Conservation (phyloP, 768 basidiomycete species). For the Phanerochaete carnosa region DNA sequence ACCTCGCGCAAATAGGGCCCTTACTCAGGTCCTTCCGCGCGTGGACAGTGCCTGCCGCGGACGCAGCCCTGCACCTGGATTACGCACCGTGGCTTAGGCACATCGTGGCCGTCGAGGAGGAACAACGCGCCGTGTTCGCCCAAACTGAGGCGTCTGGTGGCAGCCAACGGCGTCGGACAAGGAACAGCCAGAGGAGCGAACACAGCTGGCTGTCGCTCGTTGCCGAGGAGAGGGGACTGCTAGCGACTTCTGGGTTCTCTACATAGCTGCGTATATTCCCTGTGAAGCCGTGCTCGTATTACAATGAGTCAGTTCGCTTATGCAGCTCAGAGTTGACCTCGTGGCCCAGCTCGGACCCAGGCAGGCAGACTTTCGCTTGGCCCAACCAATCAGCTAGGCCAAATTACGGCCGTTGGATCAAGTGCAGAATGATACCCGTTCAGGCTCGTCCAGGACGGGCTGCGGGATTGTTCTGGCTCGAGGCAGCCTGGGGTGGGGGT, state of each 20-base stretch:
- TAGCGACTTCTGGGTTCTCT: constrained; percentile 25
- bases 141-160: constrained; percentile 3
- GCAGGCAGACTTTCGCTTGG: no score
- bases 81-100: constrained; percentile 65
- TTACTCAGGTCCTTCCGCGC: background rate
- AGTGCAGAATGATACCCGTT: no score
- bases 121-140: constrained; percentile 20
- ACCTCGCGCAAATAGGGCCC: constrained; percentile 1
- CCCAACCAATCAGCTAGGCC: background rate
- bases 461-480: background rate
- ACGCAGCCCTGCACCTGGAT: constrained; percentile 50
- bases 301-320: no score
- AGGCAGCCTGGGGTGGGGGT: background rate
- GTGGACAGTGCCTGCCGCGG: background rate
- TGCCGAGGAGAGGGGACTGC: constrained; percentile 32
- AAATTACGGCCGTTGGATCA: constrained; percentile 7
- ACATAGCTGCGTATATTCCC: background rate
- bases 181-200: constrained; percentile 50
- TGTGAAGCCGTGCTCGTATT: background rate
- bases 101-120: constrained; percentile 69
- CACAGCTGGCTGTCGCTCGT: constrained; percentile 43
- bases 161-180: constrained; percentile 38
- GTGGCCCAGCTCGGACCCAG: no score
- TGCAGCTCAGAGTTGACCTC: no score
- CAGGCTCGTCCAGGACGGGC: no score